A percentile compares a stretch with the other conserved stretches of the same genome.
These are phyloP conservation scores for Aspergillus calidoustus DNA, from an alignment of 2,329 filamentous ascomycete genomes.

Conservation along the genomic window DNA sequence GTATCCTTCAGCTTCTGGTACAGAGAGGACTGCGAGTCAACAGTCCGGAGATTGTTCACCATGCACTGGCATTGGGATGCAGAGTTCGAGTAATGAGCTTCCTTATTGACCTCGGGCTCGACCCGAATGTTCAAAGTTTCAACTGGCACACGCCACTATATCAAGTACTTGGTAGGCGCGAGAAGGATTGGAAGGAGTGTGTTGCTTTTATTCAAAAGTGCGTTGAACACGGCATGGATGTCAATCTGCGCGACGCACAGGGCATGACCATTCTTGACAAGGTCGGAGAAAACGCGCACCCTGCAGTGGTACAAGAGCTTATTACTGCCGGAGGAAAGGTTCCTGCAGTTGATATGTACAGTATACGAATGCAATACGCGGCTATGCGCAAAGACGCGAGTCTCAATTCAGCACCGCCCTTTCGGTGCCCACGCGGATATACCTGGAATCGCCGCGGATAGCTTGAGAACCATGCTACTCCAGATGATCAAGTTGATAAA, in stretches of 20 bases:
- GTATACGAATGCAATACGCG: background rate
- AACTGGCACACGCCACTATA: background rate
- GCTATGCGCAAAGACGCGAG: background rate
- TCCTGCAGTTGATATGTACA: background rate
- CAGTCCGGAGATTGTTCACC: background rate
- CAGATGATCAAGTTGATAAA: background rate
- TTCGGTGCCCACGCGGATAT: background rate
- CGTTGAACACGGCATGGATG: background rate
- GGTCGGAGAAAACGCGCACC: background rate
- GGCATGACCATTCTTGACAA: background rate
- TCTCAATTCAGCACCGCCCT: too few relatives aligned
- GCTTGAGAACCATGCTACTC: background rate
- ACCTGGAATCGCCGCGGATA: too few relatives aligned
- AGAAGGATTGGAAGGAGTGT: background rate
- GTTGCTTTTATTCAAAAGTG: background rate
- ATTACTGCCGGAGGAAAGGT: background rate
- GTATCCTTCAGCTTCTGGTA: background rate
- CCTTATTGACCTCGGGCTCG: background rate
- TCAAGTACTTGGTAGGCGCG: background rate
- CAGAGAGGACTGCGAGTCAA: background rate
- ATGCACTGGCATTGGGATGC: background rate
- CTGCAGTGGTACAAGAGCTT: background rate
- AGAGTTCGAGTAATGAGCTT: background rate
- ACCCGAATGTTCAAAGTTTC: background rate
- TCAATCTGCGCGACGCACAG: background rate